Conservation (phyloP, 2,329 filamentous ascomycete genomes). For the Hymenoscyphus repandus region DNA sequence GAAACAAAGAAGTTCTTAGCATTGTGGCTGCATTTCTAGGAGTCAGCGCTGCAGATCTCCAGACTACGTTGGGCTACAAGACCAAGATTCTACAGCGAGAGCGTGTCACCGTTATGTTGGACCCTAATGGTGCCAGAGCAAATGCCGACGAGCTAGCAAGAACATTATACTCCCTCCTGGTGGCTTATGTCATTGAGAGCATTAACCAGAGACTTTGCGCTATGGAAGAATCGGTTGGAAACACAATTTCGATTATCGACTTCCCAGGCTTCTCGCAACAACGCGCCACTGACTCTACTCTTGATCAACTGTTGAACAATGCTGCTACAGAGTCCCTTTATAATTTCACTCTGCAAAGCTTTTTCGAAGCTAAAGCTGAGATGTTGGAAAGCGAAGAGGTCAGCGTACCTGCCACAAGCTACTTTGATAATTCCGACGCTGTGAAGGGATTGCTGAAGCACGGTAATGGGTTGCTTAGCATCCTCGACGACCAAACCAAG, state of each 20-base stretch:
- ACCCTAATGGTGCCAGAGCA: constrained; percentile 79
- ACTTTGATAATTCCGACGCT: constrained; percentile 96
- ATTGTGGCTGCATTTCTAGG: constrained; percentile 94
- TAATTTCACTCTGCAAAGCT: constrained; percentile 88
- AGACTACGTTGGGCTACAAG: constrained; percentile 88
- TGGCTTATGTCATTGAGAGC: constrained; percentile 88
- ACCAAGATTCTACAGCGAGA: constrained; percentile 95
- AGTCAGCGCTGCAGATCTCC: constrained; percentile 72
- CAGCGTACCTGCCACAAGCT: constrained; percentile 82
- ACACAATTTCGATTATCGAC: constrained; percentile 92
- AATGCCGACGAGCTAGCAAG: constrained; percentile 93
- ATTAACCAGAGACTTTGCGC: constrained; percentile 89
- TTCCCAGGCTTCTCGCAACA: constrained; percentile 93
- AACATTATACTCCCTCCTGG: constrained; percentile 87
- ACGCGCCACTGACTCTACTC: constrained; percentile 73
- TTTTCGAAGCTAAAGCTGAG: constrained; percentile 92
- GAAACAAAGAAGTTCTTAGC: constrained; percentile 83
- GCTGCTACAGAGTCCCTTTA: constrained; percentile 89
- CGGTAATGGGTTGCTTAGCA: constrained; percentile 87
- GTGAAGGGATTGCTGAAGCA: constrained; percentile 87
- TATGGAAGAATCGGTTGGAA: constrained; percentile 79
- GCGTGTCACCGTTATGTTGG: constrained; percentile 97
- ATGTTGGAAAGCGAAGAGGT: constrained; percentile 94
- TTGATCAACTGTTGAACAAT: constrained; percentile 94
- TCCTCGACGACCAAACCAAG: constrained; percentile 91